Conservation (phyloP, 441 rosid genomes). For the Jatropha podagrica region DNA sequence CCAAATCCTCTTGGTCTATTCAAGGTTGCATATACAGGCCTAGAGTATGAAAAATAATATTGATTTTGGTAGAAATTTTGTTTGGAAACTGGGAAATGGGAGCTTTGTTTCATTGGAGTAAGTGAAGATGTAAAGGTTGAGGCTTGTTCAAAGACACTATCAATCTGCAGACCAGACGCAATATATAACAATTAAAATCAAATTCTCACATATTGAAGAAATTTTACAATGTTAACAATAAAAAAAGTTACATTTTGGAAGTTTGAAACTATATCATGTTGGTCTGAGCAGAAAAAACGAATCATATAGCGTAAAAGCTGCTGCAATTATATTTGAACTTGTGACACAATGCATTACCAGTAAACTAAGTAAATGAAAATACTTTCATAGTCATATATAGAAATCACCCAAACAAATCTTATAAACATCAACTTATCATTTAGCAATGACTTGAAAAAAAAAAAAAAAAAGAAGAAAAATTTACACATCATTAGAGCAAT, state of each 20-base stretch:
- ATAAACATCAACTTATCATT: no score
- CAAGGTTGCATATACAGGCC: conserved; percentile 49
- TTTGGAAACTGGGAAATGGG: conserved; percentile 23
- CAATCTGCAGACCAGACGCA: conserved; percentile 30
- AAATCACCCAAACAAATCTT: no score
- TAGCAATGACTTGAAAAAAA: no score
- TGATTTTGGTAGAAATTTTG: conserved; percentile 17
- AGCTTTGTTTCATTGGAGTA: conserved; percentile 14
- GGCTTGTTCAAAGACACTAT: conserved; percentile 12
- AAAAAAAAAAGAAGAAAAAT: no score
- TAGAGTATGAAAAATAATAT: conserved; percentile 22
- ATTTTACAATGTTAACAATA: neutral
- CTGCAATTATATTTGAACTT: no score
- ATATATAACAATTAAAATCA: neutral
- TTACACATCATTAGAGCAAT: no score
- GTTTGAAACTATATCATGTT: neutral
- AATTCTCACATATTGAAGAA: neutral
- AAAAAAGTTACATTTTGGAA: neutral
- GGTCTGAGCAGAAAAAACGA: no score
- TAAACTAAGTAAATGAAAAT: no score
- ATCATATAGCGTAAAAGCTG: no score
- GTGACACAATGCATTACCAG: no score
- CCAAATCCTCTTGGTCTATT: conserved; percentile 80
- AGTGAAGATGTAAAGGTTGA: conserved; percentile 14
- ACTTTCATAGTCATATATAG: no score